Conservation (phyloP, 176 grass and related monocot genomes). For the Zizania latifolia region DNA sequence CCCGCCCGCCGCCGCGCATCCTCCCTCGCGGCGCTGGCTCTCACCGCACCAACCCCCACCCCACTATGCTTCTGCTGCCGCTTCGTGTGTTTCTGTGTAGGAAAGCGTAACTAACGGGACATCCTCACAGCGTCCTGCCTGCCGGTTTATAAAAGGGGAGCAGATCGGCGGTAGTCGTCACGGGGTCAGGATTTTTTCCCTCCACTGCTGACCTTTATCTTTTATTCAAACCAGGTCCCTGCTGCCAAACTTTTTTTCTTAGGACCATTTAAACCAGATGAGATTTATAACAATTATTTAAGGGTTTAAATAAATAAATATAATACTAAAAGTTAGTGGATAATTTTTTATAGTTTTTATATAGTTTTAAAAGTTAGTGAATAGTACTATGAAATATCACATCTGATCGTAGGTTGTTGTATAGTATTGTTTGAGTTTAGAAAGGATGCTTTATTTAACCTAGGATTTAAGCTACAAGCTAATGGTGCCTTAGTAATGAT, state of each 20-base stretch:
- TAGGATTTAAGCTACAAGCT: too few relatives aligned
- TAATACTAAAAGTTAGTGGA: too few relatives aligned
- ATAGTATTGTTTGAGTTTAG: too few relatives aligned
- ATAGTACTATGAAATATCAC: too few relatives aligned
- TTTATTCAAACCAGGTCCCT: neutral
- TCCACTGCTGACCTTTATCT: neutral
- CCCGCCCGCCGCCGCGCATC: slow-evolving; percentile 34
- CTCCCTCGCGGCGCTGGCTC: neutral
- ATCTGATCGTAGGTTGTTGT: too few relatives aligned
- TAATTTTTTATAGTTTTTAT: too few relatives aligned
- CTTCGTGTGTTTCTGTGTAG: neutral
- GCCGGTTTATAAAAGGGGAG: neutral
- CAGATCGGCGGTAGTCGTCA: neutral
- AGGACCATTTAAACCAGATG: too few relatives aligned
- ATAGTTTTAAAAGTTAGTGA: too few relatives aligned
- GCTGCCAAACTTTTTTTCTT: neutral
- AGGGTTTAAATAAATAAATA: too few relatives aligned
- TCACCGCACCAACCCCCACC: neutral
- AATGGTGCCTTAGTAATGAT: too few relatives aligned
- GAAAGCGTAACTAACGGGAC: neutral
- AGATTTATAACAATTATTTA: neutral
- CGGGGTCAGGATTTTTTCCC: neutral
- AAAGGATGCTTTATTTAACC: too few relatives aligned
- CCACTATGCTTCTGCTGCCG: neutral
- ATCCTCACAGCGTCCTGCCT: neutral